Base-by-base conservation (phyloP, 2,329 filamentous ascomycete species). In the Cercospora canescens region DNA sequence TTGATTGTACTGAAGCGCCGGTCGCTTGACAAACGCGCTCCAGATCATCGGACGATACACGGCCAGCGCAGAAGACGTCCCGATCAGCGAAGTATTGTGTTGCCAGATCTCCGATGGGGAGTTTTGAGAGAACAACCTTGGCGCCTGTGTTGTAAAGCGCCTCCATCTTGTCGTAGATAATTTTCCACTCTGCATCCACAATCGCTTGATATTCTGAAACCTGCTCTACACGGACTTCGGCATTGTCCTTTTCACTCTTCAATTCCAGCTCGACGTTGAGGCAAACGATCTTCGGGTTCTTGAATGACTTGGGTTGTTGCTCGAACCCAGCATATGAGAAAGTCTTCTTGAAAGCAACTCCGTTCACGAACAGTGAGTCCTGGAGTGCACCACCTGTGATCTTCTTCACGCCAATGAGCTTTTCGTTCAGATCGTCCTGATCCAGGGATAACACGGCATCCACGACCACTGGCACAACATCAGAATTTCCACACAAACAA, bases 141-240 rank as follows among this genome's bases (percentile, higher is more conserved):
- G 95, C 95, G 62, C 95, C 95, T 6, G 94, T 97, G 81, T 94
- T 89, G 86, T 94, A 88, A 62, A 97, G 83, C 57, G 94, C 92
- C 83, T 99, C 95, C 79, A 99, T 91, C 86, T 99, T 99, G 85
- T 97, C 94, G 88, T 91, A 98, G 80, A 99, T 99, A 78, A 99
- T 99, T 81, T 97, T 93, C 95, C 95, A 99, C 82, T 99, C 95
- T 32, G 95, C 95, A 77, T 99, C 95, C 78, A 99, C 95, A 73
- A 99, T 97, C 69, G 95, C 95, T 83, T 99, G 95, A 84, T 99
- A 99, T 82, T 99, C 95, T 21, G 94, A 96, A 60, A 99, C 95
- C 81, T 98, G 94, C 82, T 98, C 95, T 65, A 99, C 94, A 66
- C 95, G 90, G 70, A 99, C 93, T 84, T 99, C 95, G 66, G 95